Conservation (phyloP, 441 rosid species). For the Bruguiera hainesii region DNA sequence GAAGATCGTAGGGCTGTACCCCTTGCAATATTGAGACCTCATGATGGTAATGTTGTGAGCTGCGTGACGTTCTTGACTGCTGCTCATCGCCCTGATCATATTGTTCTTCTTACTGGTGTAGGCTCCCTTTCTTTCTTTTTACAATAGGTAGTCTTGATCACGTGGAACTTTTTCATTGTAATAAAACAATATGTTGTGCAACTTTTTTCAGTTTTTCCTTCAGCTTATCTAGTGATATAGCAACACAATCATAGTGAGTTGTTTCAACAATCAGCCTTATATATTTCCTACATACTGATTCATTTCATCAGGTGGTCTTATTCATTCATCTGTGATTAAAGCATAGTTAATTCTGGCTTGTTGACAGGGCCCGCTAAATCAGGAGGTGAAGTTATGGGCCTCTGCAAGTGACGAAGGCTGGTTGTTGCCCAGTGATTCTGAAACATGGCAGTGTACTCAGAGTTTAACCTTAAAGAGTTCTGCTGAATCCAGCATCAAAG, state of each 20-base stretch:
- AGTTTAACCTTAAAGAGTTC: conserved; percentile 75
- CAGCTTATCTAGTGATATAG: background rate
- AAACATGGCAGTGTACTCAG: conserved; percentile 79
- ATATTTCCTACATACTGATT: background rate
- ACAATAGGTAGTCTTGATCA: conserved; percentile 1
- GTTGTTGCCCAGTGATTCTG: conserved; percentile 69
- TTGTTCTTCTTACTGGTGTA: conserved; percentile 85
- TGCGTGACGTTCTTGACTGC: conserved; percentile 73
- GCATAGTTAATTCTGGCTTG: conserved; percentile 1
- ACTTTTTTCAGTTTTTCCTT: conserved; percentile 2
- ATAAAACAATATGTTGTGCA: conserved; percentile 3
- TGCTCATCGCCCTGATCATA: conserved; percentile 79
- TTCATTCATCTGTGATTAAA: background rate
- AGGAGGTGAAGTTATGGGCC: conserved; percentile 85
- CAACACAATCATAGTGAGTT: background rate
- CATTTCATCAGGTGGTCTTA: conserved; percentile 7
- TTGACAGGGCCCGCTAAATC: conserved; percentile 75
- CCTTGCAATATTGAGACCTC: conserved; percentile 70
- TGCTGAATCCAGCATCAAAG: conserved; percentile 49
- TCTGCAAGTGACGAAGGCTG: conserved; percentile 81
- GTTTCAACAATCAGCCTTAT: background rate
- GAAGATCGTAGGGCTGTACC: conserved; percentile 72
- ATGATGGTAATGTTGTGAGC: conserved; percentile 78
- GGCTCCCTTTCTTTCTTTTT: conserved; percentile 15
- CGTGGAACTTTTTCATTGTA: conserved; percentile 12